These are phyloP conservation scores for Cytospora mali DNA, from an alignment of 2,329 filamentous ascomycete species.

Conservation along the genomic window DNA sequence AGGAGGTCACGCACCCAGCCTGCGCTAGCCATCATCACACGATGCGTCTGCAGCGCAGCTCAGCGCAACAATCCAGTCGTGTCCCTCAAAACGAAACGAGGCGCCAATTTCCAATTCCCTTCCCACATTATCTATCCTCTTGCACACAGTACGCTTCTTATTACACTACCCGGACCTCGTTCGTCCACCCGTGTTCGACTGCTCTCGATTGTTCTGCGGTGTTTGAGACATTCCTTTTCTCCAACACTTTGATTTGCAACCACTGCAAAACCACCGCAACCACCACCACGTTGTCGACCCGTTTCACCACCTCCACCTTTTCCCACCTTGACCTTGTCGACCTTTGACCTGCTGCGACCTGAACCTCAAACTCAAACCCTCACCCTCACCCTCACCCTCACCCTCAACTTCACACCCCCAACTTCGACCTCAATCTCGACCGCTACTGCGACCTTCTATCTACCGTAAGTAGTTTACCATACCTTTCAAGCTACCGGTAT, in stretches of 20 bases:
- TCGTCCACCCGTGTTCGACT: conserved; percentile 13
- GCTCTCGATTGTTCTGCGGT: conserved; percentile 11
- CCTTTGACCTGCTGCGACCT: conserved; percentile 4
- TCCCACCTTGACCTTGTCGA: conserved; percentile 12
- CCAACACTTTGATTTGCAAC: conserved; percentile 15
- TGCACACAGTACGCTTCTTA: conserved; percentile 13
- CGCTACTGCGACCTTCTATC: neutral
- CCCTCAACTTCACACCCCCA: conserved; percentile 11
- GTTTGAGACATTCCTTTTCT: conserved; percentile 15
- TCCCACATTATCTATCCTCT: conserved; percentile 12
- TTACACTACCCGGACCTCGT: conserved; percentile 3
- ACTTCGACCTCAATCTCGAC: neutral
- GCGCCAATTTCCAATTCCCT: conserved; percentile 26
- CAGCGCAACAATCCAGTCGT: neutral
- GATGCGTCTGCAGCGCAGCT: conserved; percentile 15
- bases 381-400: conserved; percentile 3
- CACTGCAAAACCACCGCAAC: neutral
- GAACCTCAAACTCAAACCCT: conserved; percentile 8
- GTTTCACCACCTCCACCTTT: conserved; percentile 6
- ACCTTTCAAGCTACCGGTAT: neutral
- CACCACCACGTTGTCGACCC: conserved; percentile 18
- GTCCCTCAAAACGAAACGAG: conserved; percentile 29
- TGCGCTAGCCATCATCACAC: conserved; percentile 24
- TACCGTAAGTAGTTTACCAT: neutral
- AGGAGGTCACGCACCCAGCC: conserved; percentile 22